Evolutionary conservation across 2,329 filamentous ascomycete genomes (phyloP).

Genomic region (Scopulariopsis brevicaulis): DNA sequence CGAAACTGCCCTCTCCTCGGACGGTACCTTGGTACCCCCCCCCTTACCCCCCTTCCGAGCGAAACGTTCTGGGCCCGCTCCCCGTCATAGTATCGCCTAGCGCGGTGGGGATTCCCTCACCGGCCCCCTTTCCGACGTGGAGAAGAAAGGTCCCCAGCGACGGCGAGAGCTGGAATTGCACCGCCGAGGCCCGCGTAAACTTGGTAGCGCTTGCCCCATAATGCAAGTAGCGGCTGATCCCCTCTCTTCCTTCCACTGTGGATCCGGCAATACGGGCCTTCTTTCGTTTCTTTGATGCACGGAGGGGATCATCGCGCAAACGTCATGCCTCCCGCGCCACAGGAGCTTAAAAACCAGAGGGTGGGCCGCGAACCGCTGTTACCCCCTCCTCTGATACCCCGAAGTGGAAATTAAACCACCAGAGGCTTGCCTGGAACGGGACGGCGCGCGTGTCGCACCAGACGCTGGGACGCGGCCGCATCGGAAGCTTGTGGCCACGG

Average conservation of each 20-base stretch:
- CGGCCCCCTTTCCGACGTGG: not conserved
- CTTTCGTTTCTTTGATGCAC: too few species aligned
- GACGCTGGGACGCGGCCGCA: not conserved
- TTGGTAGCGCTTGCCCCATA: not conserved
- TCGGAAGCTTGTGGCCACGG: not conserved
- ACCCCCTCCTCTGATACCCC: not conserved
- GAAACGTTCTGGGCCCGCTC: too few species aligned
- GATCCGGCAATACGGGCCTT: too few species aligned
- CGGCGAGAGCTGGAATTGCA: not conserved
- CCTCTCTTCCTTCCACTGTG: too few species aligned
- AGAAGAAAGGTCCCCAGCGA: not conserved
- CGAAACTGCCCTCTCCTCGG: not conserved
- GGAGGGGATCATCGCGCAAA: too few species aligned
- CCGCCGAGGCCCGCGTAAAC: not conserved
- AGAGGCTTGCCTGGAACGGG: not conserved
- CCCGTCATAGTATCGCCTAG: too few species aligned
- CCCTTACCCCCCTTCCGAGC: too few species aligned
- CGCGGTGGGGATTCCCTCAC: not conserved
- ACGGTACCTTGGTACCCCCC: too few species aligned
- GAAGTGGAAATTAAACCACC: not conserved
- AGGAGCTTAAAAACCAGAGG: too few species aligned
- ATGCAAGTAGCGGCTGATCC: too few species aligned
- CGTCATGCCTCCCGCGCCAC: too few species aligned
- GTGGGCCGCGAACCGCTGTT: too few species aligned
- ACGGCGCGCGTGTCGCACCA: not conserved